These are phyloP conservation scores for Aristolochia californica DNA, from an alignment of 164 flowering plant species.

Conservation along the genomic window DNA sequence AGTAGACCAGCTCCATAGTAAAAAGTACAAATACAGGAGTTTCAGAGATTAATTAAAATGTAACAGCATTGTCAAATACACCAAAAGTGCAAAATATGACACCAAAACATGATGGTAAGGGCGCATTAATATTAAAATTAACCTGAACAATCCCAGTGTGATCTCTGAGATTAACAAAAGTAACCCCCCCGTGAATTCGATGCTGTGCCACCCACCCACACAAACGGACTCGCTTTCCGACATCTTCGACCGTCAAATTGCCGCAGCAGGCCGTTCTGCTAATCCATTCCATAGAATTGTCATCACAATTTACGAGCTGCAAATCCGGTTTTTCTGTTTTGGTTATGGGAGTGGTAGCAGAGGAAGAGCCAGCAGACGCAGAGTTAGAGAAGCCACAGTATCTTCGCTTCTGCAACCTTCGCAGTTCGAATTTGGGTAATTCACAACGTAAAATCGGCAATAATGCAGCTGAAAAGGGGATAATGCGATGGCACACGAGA, in stretches of 20 bases:
- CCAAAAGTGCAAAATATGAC: not conserved
- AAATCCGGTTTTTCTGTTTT: conserved; percentile 3
- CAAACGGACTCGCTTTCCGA: conserved; percentile 65
- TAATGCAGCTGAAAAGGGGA: conserved; percentile 4
- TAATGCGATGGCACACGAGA: conserved; percentile 15
- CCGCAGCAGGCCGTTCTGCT: conserved; percentile 58
- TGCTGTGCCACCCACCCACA: conserved; percentile 98
- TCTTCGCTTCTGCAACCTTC: not conserved
- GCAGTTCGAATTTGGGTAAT: conserved; percentile 5
- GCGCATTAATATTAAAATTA: not conserved
- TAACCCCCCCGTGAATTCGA: conserved; percentile 81
- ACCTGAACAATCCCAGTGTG: conserved; percentile 89
- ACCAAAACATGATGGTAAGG: not conserved
- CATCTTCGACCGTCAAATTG: conserved; percentile 41
- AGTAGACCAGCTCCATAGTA: not conserved
- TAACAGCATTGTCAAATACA: not conserved
- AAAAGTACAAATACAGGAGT: not conserved
- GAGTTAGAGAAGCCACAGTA: not conserved
- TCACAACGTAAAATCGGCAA: conserved; percentile 10
- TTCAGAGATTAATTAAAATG: not conserved
- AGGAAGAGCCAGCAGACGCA: not conserved
- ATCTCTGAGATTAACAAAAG: conserved; percentile 82
- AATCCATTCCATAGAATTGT: conserved; percentile 58
- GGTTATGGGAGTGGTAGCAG: conserved; percentile 4
- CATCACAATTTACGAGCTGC: conserved; percentile 9